Conservation (phyloP, 2,329 filamentous ascomycete genomes). For the Diaporthe humulicola region DNA sequence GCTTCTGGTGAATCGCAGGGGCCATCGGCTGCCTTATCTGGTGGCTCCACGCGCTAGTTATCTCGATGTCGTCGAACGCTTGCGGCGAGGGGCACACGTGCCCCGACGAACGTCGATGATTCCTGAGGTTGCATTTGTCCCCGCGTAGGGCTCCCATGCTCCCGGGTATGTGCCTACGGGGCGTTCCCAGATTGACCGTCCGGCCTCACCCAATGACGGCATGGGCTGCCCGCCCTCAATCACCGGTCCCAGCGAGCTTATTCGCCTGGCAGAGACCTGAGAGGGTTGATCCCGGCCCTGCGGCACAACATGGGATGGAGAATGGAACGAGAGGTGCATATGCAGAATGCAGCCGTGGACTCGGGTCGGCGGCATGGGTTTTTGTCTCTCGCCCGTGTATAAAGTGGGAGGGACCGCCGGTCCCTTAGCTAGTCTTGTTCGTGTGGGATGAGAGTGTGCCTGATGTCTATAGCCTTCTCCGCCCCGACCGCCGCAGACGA, state of each 20-base stretch:
- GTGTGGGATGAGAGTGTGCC: neutral
- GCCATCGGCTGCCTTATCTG: neutral
- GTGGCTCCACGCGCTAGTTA: slow-evolving; percentile 12
- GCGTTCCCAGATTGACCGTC: slow-evolving; percentile 2
- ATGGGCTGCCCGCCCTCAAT: slow-evolving; percentile 10
- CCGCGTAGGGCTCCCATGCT: slow-evolving; percentile 15
- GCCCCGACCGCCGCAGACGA: neutral
- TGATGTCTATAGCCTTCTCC: neutral
- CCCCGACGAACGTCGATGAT: slow-evolving; percentile 20
- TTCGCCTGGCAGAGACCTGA: neutral
- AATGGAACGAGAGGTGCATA: slow-evolving; percentile 5
- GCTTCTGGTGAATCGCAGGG: neutral
- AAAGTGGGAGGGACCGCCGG: slow-evolving; percentile 14
- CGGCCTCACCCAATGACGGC: slow-evolving; percentile 12
- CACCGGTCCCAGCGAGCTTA: slow-evolving; percentile 22
- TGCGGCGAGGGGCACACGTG: slow-evolving; percentile 27
- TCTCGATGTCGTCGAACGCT: neutral
- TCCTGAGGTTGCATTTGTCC: slow-evolving; percentile 29
- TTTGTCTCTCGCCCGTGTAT: slow-evolving; percentile 3
- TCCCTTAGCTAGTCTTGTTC: neutral
- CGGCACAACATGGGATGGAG: slow-evolving; percentile 10
- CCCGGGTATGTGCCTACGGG: slow-evolving; percentile 11
- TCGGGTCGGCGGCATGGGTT: neutral
- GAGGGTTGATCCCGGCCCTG: slow-evolving; percentile 8
- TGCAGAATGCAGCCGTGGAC: slow-evolving; percentile 18